Evolutionary conservation across 164 flowering plant species (phyloP), one percentile per base, ranked within the genome.

Genomic region (Kalanchoe fedtschenkoi): DNA sequence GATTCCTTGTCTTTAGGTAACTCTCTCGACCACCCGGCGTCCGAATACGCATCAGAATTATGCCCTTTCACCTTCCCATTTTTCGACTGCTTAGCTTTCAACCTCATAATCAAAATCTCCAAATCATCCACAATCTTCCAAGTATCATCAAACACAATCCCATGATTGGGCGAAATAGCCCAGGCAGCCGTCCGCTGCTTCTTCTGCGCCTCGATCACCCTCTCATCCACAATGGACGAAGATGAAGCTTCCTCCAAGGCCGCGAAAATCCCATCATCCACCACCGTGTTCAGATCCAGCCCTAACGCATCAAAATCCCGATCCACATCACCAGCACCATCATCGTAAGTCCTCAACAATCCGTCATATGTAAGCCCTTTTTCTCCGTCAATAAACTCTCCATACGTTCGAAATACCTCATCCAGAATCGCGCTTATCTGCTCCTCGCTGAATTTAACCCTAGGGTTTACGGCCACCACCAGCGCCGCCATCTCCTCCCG

Each of bases 21-120:
- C 57, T 91, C 99, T 47, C 89, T 81, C 0, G 99, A 95, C 99
- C 99, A 95, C n/a, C 99, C 99, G 0, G 93, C 75, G 61, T 95
- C 99, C 0, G 99, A 95, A 70, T 64, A 88, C 0, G 80, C 81
- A 67, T 95, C 99, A n/a, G 74, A 71, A 64, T 81, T 88, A 19
- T 83, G 92, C 17, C 75, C 88, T 67, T 88, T 90, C 42, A 70
- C 29, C 65, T 80, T 85, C 70, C 88, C 91, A 55, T 87, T 96
- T 53, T 87, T 88, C 29, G 71, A 75, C 66, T 87, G 97, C 74
- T 95, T 95, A 17, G 80, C 53, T 66, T 82, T 82, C 80, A 95
- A 70, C 62, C 91, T 76, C 83, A 88, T 95, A 41, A 95, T 69
- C 69, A 87, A 61, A 68, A 81, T 79, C 81, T 91, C 99, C 79